phyloP scores from a whole-genome alignment of 202 grass and related monocot species.

The Brachypodium distachyon region DNA sequence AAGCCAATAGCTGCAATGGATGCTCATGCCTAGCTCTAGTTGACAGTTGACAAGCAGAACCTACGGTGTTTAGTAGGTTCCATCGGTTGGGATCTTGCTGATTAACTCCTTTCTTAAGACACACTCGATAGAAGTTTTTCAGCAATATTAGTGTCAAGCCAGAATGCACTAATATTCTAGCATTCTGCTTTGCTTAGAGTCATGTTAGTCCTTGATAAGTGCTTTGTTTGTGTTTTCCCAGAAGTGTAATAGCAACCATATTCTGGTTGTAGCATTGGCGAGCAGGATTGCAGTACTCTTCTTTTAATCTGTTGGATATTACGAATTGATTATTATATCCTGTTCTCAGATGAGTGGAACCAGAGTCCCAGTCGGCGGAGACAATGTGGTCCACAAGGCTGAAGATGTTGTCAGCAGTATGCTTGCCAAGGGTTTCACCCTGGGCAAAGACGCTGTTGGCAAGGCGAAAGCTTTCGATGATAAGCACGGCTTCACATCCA shows the following conservation, averaged over 20 bases:
- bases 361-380: conserved; percentile 34
- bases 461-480: conserved; percentile 83
- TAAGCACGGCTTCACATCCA: conserved; percentile 68
- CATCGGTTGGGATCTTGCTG: background rate
- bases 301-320: background rate
- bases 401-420: conserved; percentile 85
- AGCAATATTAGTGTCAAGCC: background rate
- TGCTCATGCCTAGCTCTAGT: background rate
- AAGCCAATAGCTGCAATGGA: background rate
- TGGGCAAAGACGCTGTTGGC: conserved; percentile 63
- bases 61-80: background rate
- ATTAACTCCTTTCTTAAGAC: background rate
- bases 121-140: background rate
- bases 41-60: background rate
- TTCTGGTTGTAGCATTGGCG: background rate
- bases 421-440: conserved; percentile 81
- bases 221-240: background rate
- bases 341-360: conserved; percentile 35
- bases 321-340: background rate
- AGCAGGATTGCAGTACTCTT: background rate
- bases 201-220: too few species aligned
- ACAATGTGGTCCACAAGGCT: conserved; percentile 68
- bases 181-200: background rate
- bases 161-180: background rate
- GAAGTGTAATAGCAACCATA: background rate